Percentiles rank a stretch among this genome's conserved stretches.
These are phyloP conservation scores for Yarrowia galli DNA, from an alignment of 1,139 yeast genomes.

Conservation along the genomic window DNA sequence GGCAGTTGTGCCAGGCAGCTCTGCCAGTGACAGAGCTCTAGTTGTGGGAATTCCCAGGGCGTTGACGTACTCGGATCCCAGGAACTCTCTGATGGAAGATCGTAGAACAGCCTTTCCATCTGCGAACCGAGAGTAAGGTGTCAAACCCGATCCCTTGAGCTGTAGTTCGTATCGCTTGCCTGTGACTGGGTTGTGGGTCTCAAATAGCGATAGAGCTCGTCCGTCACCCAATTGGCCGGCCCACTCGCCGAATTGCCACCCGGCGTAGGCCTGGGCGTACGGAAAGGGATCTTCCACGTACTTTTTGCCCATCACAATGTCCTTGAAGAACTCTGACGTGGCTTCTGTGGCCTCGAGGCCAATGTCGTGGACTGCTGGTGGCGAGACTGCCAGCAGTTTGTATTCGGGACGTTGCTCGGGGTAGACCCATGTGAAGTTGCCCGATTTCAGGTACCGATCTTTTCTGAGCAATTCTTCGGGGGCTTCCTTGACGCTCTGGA, in stretches of 20 bases:
- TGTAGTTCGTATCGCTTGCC: conserved; percentile 68
- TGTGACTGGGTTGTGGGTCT: conserved; percentile 56
- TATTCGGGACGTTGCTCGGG: conserved; percentile 51
- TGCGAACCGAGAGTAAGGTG: conserved; percentile 93
- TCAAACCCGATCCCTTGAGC: conserved; percentile 88
- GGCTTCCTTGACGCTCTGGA: conserved; percentile 58
- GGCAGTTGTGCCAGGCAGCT: conserved; percentile 78
- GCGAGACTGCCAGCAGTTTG: conserved; percentile 65
- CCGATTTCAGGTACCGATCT: conserved; percentile 68
- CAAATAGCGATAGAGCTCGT: conserved; percentile 82
- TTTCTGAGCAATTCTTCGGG: conserved; percentile 54
- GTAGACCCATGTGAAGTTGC: conserved; percentile 69
- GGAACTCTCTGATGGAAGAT: conserved; percentile 85
- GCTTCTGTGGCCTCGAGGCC: conserved; percentile 57
- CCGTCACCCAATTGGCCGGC: conserved; percentile 99
- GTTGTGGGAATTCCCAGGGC: conserved; percentile 89
- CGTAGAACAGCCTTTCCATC: conserved; percentile 95
- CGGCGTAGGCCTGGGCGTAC: conserved; percentile 91
- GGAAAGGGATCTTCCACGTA: conserved; percentile 62
- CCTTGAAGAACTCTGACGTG: conserved; percentile 57
- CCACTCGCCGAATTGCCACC: conserved; percentile 94
- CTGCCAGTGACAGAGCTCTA: conserved; percentile 76
- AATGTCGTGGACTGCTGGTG: conserved; percentile 66
- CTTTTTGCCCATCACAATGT: conserved; percentile 69
- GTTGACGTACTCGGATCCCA: conserved; percentile 80